Evolutionary conservation across 805 yeast species (phyloP).

Genomic region (Vanderwaltozyma verrucispora): DNA sequence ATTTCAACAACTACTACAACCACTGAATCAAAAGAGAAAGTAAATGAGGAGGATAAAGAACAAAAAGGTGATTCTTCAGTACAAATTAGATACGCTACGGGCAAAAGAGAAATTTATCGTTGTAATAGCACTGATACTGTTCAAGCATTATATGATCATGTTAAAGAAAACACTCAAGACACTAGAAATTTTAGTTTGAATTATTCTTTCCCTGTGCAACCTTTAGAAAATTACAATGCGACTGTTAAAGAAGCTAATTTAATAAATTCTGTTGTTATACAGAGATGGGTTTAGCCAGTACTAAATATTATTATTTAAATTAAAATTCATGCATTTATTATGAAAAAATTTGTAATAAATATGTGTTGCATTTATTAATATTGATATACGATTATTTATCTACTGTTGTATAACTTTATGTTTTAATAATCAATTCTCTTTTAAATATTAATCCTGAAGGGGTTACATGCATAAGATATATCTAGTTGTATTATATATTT

Average conservation of each 20-base stretch:
- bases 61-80: conserved; percentile 58
- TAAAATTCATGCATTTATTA: too few relatives aligned
- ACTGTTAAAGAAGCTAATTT: conserved; percentile 68
- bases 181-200: conserved; percentile 53
- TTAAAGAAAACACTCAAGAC: conserved; percentile 37
- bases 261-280: conserved; percentile 79
- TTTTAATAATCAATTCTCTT: too few relatives aligned
- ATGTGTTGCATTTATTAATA: too few relatives aligned
- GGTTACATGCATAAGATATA: too few relatives aligned
- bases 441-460: too few relatives aligned
- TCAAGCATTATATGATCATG: conserved; percentile 56
- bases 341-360: too few relatives aligned
- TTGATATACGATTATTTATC: too few relatives aligned
- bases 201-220: conserved; percentile 73
- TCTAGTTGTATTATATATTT: background rate
- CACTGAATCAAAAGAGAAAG: conserved; percentile 17
- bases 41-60: conserved; percentile 11
- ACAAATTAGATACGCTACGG: conserved; percentile 78
- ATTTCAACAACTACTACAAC: conserved; percentile 14
- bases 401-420: too few relatives aligned
- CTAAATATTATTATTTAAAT: too few relatives aligned
- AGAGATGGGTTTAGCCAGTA: conserved; percentile 55
- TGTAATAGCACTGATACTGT: conserved; percentile 61
- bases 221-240: conserved; percentile 45
- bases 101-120: conserved; percentile 53